A percentile compares a stretch with the other conserved stretches of the same genome.
phyloP scores from a whole-genome alignment of 805 yeast species.

The Candida orba region DNA sequence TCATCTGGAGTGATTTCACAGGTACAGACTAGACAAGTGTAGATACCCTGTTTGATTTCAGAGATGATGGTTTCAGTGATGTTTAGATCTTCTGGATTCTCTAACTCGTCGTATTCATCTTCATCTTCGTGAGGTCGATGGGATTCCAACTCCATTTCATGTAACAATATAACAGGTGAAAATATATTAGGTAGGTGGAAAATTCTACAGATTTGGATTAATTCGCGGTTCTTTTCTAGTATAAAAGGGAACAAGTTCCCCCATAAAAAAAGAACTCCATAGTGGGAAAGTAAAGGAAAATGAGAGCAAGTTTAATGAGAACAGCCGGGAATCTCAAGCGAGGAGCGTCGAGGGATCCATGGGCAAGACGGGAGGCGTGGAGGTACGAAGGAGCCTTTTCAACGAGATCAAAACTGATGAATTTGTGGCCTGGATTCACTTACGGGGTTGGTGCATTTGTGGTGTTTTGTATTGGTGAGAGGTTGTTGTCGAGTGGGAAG shows the following conservation, averaged over 20 bases:
- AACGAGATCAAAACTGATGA: slow-evolving; percentile 58
- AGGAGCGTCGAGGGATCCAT: slow-evolving; percentile 29
- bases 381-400: slow-evolving; percentile 79
- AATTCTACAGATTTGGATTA: too few relatives aligned
- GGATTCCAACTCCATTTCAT: slow-evolving; percentile 1
- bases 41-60: slow-evolving; percentile 62
- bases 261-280: background rate
- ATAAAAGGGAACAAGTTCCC: too few relatives aligned
- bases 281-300: background rate
- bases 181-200: too few relatives aligned
- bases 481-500: slow-evolving; percentile 11
- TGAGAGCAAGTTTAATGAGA: slow-evolving; percentile 16
- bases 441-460: slow-evolving; percentile 72
- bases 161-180: too few relatives aligned
- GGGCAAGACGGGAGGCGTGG: slow-evolving; percentile 79
- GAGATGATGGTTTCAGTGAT: slow-evolving; percentile 31
- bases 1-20: slow-evolving; percentile 65
- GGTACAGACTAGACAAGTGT: slow-evolving; percentile 84
- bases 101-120: background rate
- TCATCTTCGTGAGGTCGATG: background rate
- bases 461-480: slow-evolving; percentile 42
- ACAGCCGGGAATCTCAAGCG: slow-evolving; percentile 6
- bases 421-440: slow-evolving; percentile 75
- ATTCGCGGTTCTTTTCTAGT: too few relatives aligned
- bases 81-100: slow-evolving; percentile 18